Evolutionary conservation across 1,284 basidiomycete species (phyloP).

Genomic region (Microbotryum violaceum): DNA sequence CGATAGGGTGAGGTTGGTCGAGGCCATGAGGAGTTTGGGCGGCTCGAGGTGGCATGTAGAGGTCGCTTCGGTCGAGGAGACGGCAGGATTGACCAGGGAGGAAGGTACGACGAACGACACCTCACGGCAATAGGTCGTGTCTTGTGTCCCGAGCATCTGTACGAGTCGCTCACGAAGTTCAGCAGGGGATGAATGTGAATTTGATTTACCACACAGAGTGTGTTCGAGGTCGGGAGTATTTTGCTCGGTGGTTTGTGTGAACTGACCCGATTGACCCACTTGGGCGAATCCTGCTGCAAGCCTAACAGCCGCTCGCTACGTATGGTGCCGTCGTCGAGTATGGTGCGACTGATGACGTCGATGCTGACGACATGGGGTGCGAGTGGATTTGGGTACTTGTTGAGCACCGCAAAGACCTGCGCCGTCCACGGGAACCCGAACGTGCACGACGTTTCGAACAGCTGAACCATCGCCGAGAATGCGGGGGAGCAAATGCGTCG

Average conservation of each 20-base stretch:
- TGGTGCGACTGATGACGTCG: slow-evolving; percentile 21
- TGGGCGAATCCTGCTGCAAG: slow-evolving; percentile 27
- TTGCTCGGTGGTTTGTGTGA: too few relatives aligned
- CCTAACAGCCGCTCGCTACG: slow-evolving; percentile 29
- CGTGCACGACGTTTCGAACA: slow-evolving; percentile 24
- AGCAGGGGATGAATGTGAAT: too few relatives aligned
- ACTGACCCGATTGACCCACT: slow-evolving; percentile 28
- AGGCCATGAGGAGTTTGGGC: slow-evolving; percentile 33
- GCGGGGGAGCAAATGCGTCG: neutral
- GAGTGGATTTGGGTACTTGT: slow-evolving; percentile 95
- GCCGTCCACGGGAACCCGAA: slow-evolving; percentile 58
- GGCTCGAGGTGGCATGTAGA: slow-evolving; percentile 18
- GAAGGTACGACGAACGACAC: slow-evolving; percentile 32
- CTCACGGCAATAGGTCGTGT: slow-evolving; percentile 29
- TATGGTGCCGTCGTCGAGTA: slow-evolving; percentile 29
- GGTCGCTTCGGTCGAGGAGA: neutral
- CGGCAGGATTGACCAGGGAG: slow-evolving; percentile 7
- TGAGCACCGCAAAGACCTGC: slow-evolving; percentile 83
- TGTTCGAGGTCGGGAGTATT: too few relatives aligned
- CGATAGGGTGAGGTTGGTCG: slow-evolving; percentile 28
- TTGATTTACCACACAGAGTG: neutral
- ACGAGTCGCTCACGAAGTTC: neutral
- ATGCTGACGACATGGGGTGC: slow-evolving; percentile 71
- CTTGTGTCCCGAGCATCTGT: slow-evolving; percentile 27
- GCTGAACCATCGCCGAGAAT: slow-evolving; percentile 10